phyloP scores from a whole-genome alignment of 208 protist species.

The Crithidia brevicula region DNA sequence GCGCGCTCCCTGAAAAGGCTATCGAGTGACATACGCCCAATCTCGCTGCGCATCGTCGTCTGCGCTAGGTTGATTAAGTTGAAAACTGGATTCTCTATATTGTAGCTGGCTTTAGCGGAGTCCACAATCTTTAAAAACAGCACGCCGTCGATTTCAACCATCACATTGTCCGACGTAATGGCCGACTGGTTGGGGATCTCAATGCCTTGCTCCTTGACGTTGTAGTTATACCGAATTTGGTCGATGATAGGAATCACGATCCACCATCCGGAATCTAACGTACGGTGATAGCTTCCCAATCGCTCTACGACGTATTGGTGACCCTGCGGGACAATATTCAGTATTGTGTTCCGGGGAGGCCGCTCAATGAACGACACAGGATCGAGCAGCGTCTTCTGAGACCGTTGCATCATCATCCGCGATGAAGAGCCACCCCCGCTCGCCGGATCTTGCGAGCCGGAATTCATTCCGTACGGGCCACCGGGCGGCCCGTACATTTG shows the following conservation, averaged over 20 bases:
- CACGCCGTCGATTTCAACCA: conserved; percentile 96
- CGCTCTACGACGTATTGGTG: conserved; percentile 95
- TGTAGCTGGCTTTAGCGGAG: conserved; percentile 91
- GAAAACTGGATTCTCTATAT: conserved; percentile 96
- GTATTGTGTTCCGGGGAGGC: conserved; percentile 72
- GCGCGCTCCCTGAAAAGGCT: conserved; percentile 94
- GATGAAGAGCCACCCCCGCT: conserved; percentile 4
- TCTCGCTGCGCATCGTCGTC: conserved; percentile 97
- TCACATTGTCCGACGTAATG: conserved; percentile 96
- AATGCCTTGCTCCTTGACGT: conserved; percentile 93
- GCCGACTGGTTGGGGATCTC: conserved; percentile 93
- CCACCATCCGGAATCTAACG: conserved; percentile 91
- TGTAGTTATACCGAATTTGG: conserved; percentile 95
- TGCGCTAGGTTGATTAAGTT: conserved; percentile 96
- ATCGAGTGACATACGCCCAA: conserved; percentile 95
- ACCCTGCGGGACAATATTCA: conserved; percentile 96
- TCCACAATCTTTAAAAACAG: conserved; percentile 94
- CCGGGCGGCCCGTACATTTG: conserved; percentile 24
- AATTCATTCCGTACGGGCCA: conserved; percentile 14
- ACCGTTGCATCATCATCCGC: conserved; percentile 45
- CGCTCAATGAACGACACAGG: conserved; percentile 67
- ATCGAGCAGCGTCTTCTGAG: conserved; percentile 42
- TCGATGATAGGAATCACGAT: conserved; percentile 95
- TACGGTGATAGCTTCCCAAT: conserved; percentile 92
- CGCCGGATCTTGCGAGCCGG: conserved; percentile 22